Conservation (phyloP, 1,284 basidiomycete genomes). For the Cronartium quercuum region DNA sequence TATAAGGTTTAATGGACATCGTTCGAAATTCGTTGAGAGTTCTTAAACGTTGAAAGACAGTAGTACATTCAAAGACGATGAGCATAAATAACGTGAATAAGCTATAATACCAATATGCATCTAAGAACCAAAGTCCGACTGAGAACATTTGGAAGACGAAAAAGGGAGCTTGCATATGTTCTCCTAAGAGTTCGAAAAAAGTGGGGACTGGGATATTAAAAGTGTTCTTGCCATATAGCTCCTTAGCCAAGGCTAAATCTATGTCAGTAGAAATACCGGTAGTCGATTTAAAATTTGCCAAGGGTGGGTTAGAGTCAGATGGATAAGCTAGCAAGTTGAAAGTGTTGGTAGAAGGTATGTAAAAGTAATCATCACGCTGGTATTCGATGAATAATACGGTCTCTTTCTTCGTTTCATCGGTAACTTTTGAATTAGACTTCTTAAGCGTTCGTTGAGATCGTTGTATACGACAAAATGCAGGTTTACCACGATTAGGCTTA, state of each 20-base stretch:
- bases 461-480: slow-evolving; percentile 52
- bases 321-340: slow-evolving; percentile 88
- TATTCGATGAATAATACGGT: slow-evolving; percentile 82
- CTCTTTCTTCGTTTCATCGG: slow-evolving; percentile 52
- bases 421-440: slow-evolving; percentile 3
- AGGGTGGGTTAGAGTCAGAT: slow-evolving; percentile 64
- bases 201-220: slow-evolving; percentile 92
- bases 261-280: slow-evolving; percentile 50
- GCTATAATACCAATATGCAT: slow-evolving; percentile 97
- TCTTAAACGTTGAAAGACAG: slow-evolving; percentile 86
- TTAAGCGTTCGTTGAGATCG: slow-evolving; percentile 33
- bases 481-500: slow-evolving; percentile 75
- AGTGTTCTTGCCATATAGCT: slow-evolving; percentile 78
- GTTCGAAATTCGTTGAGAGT: slow-evolving; percentile 90
- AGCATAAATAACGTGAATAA: slow-evolving; percentile 96
- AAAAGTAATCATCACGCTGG: slow-evolving; percentile 89
- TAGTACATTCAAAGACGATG: slow-evolving; percentile 90
- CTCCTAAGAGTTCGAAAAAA: slow-evolving; percentile 76
- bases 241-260: slow-evolving; percentile 47
- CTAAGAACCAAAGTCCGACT: slow-evolving; percentile 87
- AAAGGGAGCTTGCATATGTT: slow-evolving; percentile 89
- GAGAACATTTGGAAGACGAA: slow-evolving; percentile 96
- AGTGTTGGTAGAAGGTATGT: slow-evolving; percentile 58
- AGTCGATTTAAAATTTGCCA: slow-evolving; percentile 64
- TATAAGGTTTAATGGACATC: slow-evolving; percentile 84